These are phyloP conservation scores for Dendrocalamus latiflorus DNA, from an alignment of 202 grass and related monocot species.

Conservation along the genomic window DNA sequence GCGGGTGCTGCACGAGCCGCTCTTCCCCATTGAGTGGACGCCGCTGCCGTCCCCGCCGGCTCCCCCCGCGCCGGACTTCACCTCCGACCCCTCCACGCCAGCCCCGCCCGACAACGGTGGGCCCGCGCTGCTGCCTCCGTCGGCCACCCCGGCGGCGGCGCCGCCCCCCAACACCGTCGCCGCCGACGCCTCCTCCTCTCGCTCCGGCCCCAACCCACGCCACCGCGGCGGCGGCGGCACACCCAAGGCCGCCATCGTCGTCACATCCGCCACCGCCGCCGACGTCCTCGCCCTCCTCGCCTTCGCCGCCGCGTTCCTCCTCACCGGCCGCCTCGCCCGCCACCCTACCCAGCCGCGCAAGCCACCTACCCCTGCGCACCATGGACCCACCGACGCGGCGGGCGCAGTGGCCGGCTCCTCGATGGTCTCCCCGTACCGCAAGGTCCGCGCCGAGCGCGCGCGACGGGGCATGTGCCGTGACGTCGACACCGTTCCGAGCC, in stretches of 20 bases:
- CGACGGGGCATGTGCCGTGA: conserved; percentile 56
- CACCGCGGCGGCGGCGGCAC: conserved; percentile 15
- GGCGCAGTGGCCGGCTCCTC: conserved; percentile 12
- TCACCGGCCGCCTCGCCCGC: conserved; percentile 34
- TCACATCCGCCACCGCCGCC: conserved; percentile 33
- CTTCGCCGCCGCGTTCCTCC: conserved; percentile 46
- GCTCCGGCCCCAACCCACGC: conserved; percentile 3
- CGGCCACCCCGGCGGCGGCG: conserved; percentile 20
- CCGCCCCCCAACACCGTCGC: conserved; percentile 32
- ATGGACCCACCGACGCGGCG: conserved; percentile 20
- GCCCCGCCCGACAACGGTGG: conserved; percentile 36
- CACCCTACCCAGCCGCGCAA: conserved; percentile 18
- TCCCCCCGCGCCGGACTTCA: conserved; percentile 36
- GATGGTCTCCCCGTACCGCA: conserved; percentile 55
- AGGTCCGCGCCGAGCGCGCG: conserved; percentile 42
- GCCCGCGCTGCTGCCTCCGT: conserved; percentile 34
- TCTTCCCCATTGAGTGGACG: conserved; percentile 84
- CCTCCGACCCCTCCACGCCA: conserved; percentile 43
- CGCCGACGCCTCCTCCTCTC: conserved; percentile 35
- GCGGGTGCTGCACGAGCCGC: conserved; percentile 71
- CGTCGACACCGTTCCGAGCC: conserved; percentile 72
- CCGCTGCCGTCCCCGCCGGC: conserved; percentile 49
- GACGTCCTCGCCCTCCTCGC: conserved; percentile 46
- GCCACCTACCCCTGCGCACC: neutral
- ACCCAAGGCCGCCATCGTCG: conserved; percentile 42